Conservation (phyloP, 1,139 yeast species). For the Geotrichum macrosporum region DNA sequence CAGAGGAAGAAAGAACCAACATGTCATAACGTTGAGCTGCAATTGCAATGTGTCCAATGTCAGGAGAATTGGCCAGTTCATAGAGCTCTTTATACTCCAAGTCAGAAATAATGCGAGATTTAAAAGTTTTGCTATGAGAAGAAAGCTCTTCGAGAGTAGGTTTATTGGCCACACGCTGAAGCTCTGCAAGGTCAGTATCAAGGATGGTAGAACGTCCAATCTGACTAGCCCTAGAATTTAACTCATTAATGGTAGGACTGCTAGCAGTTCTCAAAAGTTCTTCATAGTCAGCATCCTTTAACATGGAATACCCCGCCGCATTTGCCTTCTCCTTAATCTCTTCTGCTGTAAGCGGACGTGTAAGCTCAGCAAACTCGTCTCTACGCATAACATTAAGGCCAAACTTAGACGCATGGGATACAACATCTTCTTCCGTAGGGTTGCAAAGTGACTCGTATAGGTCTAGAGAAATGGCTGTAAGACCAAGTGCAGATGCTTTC, state of each 20-base stretch:
- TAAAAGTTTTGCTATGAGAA: conserved; percentile 4
- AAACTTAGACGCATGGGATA: conserved; percentile 31
- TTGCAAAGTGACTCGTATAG: conserved; percentile 29
- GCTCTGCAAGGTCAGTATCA: conserved; percentile 26
- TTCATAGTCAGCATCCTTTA: conserved; percentile 27
- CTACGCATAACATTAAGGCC: conserved; percentile 36
- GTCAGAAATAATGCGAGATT: conserved; percentile 14
- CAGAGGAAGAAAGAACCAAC: conserved; percentile 28
- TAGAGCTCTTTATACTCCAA: conserved; percentile 17
- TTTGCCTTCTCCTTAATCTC: conserved; percentile 23
- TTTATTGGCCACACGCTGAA: conserved; percentile 26
- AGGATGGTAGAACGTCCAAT: conserved; percentile 32
- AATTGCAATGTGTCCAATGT: conserved; percentile 24
- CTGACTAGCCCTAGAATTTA: conserved; percentile 27
- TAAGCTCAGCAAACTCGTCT: conserved; percentile 25
- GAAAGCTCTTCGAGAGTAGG: conserved; percentile 35
- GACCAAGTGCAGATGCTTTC: conserved; percentile 34
- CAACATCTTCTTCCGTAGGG: conserved; percentile 31
- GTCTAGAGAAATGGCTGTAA: conserved; percentile 31
- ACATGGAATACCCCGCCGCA: conserved; percentile 34
- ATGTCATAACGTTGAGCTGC: conserved; percentile 37
- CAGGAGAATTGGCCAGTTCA: conserved; percentile 14
- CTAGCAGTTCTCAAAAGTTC: conserved; percentile 22
- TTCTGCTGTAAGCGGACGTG: conserved; percentile 23
- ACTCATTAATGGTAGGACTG: conserved; percentile 22